phyloP scores from a whole-genome alignment of 257 asterid species.

The Primulina tabacum region DNA sequence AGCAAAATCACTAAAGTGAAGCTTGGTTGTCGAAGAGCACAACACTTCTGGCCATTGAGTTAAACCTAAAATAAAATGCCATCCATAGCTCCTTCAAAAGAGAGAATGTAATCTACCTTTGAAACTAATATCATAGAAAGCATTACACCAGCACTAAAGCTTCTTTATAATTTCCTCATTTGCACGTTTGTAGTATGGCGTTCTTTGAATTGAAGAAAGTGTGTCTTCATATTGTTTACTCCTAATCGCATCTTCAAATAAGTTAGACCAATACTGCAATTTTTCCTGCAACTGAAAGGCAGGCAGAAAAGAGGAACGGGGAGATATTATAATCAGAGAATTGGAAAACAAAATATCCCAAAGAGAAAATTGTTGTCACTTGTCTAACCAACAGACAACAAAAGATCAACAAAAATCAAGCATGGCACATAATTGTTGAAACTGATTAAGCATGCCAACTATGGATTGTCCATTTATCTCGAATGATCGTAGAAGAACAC shows the following conservation, averaged over 20 bases:
- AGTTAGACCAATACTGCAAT: constrained; percentile 39
- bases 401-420: neutral
- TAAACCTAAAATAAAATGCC: neutral
- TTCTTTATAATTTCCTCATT: constrained; percentile 78
- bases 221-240: too few species aligned
- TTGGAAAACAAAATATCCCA: neutral
- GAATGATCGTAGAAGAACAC: constrained; percentile 1
- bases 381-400: neutral
- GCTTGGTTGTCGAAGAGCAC: too few species aligned
- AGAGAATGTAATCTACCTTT: neutral
- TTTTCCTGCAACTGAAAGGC: constrained; percentile 44
- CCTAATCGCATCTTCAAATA: constrained; percentile 54
- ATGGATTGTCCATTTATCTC: neutral
- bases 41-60: neutral
- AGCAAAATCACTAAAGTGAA: too few species aligned
- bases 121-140: neutral
- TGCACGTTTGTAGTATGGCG: constrained; percentile 62
- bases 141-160: constrained; percentile 39
- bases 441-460: neutral
- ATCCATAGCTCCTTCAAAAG: neutral
- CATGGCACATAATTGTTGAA: neutral
- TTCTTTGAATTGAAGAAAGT: constrained; percentile 57
- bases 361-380: neutral
- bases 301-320: neutral
- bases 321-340: neutral